Percentiles rank a stretch among this genome's conserved stretches.
These are phyloP conservation scores for Actinidia chinensis DNA, from an alignment of 179 eudicot species.

Conservation along the genomic window DNA sequence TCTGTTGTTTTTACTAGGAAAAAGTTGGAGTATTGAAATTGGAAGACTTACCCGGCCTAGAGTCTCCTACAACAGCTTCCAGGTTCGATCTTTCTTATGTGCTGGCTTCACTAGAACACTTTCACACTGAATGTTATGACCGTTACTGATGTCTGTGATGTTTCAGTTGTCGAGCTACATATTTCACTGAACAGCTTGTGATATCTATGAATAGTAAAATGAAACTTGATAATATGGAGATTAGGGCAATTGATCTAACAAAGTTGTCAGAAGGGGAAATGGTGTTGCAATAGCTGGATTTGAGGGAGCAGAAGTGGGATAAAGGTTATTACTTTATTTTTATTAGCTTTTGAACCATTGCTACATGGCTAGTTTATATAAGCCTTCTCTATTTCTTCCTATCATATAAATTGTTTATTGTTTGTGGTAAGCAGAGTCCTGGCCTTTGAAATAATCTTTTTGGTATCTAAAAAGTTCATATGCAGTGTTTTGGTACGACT, in stretches of 20 bases:
- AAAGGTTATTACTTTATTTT: constrained; percentile 45
- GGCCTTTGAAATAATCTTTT: not conserved
- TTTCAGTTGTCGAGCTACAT: not conserved
- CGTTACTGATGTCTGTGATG: not conserved
- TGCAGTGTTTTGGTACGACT: too few relatives aligned
- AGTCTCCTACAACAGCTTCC: constrained; percentile 78
- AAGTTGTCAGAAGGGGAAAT: constrained; percentile 94
- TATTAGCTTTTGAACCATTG: constrained; percentile 12
- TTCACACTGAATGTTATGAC: not conserved
- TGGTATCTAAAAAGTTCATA: not conserved
- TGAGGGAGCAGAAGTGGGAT: constrained; percentile 86
- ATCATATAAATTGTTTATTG: not conserved
- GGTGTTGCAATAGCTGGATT: constrained; percentile 95
- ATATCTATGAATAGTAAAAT: not conserved
- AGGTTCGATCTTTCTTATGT: constrained; percentile 45
- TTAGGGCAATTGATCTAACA: constrained; percentile 90
- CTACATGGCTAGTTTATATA: constrained; percentile 4
- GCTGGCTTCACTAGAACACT: not conserved
- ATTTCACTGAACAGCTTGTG: constrained; percentile 9
- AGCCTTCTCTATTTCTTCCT: not conserved
- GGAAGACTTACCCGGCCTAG: constrained; percentile 92
- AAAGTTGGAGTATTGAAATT: constrained; percentile 88
- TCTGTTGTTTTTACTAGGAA: constrained; percentile 54
- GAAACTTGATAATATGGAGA: constrained; percentile 20
- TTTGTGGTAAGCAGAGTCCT: not conserved